These are phyloP conservation scores for Fusarium verticillioides DNA, from an alignment of 2,329 filamentous ascomycete genomes.

Conservation along the genomic window DNA sequence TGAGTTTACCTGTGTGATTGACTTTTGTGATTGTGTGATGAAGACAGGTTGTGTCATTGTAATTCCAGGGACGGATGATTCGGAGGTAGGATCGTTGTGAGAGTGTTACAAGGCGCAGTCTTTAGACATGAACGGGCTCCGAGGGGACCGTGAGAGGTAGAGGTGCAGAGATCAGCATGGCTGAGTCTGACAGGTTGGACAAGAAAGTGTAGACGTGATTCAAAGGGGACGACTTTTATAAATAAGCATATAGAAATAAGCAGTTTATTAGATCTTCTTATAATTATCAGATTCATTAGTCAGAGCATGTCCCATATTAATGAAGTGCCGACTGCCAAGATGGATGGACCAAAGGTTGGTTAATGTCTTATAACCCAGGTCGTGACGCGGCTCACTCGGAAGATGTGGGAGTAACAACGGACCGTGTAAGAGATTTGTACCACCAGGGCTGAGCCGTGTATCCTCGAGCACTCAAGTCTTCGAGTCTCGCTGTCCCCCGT, in stretches of 20 bases:
- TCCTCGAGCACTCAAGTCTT: not conserved
- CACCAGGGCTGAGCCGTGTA: not conserved
- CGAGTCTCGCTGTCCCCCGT: not conserved
- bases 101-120: constrained; percentile 13
- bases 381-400: constrained; percentile 3
- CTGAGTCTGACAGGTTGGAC: not conserved
- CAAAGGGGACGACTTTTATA: no score
- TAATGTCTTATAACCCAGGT: constrained; percentile 1
- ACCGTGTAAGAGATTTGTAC: not conserved
- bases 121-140: constrained; percentile 1
- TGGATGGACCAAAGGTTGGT: not conserved
- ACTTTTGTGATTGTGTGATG: not conserved
- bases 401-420: not conserved
- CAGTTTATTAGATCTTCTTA: not conserved
- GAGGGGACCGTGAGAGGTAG: not conserved
- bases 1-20: not conserved
- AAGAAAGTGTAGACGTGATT: not conserved
- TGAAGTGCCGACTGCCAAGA: not conserved
- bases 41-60: not conserved
- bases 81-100: not conserved
- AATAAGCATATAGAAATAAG: not conserved
- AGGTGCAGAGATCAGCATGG: not conserved
- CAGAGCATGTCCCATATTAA: not conserved
- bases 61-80: constrained; percentile 1
- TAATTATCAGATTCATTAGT: not conserved